These are phyloP conservation scores for Colletotrichum nymphaeae DNA, from an alignment of 2,329 filamentous ascomycete species.

Conservation along the genomic window DNA sequence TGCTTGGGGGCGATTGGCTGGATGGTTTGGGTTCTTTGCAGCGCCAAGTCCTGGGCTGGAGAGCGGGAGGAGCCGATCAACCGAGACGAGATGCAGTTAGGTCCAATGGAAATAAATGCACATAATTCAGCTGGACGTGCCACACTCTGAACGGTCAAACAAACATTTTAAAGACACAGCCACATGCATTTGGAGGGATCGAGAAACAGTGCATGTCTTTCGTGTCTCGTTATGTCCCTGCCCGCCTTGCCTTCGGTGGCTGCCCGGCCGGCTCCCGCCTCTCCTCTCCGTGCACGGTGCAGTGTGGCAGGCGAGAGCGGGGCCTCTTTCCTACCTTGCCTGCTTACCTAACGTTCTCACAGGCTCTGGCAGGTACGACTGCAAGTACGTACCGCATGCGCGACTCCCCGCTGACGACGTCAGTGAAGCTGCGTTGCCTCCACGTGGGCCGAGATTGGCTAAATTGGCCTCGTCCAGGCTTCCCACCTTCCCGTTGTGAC, in stretches of 20 bases:
- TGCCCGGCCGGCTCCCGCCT: neutral
- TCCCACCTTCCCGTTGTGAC: neutral
- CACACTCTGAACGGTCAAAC: neutral
- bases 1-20: neutral
- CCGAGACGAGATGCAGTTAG: neutral
- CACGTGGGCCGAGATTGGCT: constrained; percentile 19
- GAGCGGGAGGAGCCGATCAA: constrained; percentile 14
- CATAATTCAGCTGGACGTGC: neutral
- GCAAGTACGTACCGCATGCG: accelerated
- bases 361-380: neutral
- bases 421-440: constrained; percentile 28
- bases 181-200: neutral
- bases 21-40: neutral
- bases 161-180: neutral
- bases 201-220: neutral
- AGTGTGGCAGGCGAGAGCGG: neutral
- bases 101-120: neutral
- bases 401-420: constrained; percentile 12
- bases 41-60: neutral
- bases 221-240: neutral
- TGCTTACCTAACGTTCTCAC: neutral
- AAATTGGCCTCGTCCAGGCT: neutral
- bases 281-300: neutral
- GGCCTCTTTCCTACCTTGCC: neutral
- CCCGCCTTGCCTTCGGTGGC: neutral